These are phyloP conservation scores for Clavispora vitiphila DNA, from an alignment of 805 yeast genomes.

Conservation along the genomic window DNA sequence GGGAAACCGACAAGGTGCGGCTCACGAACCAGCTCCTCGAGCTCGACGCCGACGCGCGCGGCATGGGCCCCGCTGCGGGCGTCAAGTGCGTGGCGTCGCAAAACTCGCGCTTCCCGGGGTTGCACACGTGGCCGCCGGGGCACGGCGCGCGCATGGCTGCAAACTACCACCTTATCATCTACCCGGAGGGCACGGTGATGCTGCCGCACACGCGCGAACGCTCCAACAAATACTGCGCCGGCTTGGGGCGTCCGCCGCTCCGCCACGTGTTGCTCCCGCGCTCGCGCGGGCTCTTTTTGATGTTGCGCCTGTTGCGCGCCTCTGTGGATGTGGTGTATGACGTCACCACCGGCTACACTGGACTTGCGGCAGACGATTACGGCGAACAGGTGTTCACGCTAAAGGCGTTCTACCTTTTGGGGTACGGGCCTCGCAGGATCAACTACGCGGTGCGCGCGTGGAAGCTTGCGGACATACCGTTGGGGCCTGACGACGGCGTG, in stretches of 20 bases:
- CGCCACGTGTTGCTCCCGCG: slow-evolving; percentile 78
- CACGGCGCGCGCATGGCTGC: slow-evolving; percentile 18
- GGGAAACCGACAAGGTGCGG: slow-evolving; percentile 68
- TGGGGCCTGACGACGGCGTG: slow-evolving; percentile 29
- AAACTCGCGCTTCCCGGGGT: slow-evolving; percentile 10
- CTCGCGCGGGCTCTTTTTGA: slow-evolving; percentile 68
- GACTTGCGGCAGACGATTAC: slow-evolving; percentile 53
- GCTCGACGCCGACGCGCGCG: slow-evolving; percentile 59
- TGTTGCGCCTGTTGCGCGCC: slow-evolving; percentile 50
- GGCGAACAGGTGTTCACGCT: slow-evolving; percentile 79
- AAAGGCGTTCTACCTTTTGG: slow-evolving; percentile 56
- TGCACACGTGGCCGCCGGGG: slow-evolving; percentile 30
- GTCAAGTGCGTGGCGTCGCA: slow-evolving; percentile 28
- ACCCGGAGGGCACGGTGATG: slow-evolving; percentile 93
- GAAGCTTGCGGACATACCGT: slow-evolving; percentile 59
- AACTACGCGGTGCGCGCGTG: slow-evolving; percentile 61
- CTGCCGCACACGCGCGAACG: slow-evolving; percentile 58
- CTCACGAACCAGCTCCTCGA: slow-evolving; percentile 52
- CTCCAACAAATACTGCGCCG: slow-evolving; percentile 54
- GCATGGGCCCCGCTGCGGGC: slow-evolving; percentile 49
- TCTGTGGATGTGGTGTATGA: slow-evolving; percentile 66
- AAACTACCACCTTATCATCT: slow-evolving; percentile 64
- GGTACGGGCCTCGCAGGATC: slow-evolving; percentile 65
- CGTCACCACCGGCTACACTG: slow-evolving; percentile 77
- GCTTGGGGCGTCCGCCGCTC: slow-evolving; percentile 44